Evolutionary conservation across 2,329 filamentous ascomycete species (phyloP).

Genomic region (Cytospora paraplurivora): DNA sequence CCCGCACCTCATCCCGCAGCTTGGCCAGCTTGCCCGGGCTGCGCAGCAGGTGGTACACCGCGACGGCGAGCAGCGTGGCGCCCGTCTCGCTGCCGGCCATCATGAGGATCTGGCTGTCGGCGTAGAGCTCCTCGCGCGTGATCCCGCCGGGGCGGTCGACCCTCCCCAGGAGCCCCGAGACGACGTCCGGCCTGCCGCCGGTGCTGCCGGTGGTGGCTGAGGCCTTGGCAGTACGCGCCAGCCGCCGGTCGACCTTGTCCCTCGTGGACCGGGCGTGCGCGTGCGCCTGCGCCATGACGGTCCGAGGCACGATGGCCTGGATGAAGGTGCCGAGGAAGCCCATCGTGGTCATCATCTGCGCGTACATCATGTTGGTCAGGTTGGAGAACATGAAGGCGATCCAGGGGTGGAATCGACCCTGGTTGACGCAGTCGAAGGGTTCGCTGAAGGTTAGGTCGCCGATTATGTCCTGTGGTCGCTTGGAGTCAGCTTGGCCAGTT

Average conservation of each 20-base stretch:
- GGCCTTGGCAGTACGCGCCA: conserved; percentile 18
- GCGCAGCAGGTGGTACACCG: conserved; percentile 27
- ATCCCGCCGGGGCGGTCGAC: conserved; percentile 20
- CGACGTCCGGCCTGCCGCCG: conserved; percentile 22
- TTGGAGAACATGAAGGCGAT: conserved; percentile 32
- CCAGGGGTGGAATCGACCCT: conserved; percentile 33
- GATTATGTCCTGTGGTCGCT: conserved; percentile 30
- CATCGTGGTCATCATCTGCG: conserved; percentile 28
- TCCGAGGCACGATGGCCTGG: conserved; percentile 24
- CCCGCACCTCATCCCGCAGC: conserved; percentile 25
- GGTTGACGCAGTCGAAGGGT: conserved; percentile 33
- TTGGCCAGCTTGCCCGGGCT: conserved; percentile 22
- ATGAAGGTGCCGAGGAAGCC: conserved; percentile 24
- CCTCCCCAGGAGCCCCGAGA: conserved; percentile 21
- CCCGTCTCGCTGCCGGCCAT: conserved; percentile 30
- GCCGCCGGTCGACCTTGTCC: conserved; percentile 29
- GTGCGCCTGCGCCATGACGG: conserved; percentile 22
- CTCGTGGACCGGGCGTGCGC: conserved; percentile 27
- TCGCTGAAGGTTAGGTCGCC: conserved; percentile 35
- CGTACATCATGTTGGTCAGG: conserved; percentile 32
- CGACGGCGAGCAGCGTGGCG: conserved; percentile 29
- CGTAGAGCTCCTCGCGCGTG: conserved; percentile 27
- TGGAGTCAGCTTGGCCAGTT: not conserved
- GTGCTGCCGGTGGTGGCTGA: no score
- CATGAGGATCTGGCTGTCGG: conserved; percentile 28